Percentiles rank a stretch among this genome's conserved stretches.
These are phyloP conservation scores for Linnemannia elongata DNA, from an alignment of 192 early-diverging fungal genomes.

Conservation along the genomic window DNA sequence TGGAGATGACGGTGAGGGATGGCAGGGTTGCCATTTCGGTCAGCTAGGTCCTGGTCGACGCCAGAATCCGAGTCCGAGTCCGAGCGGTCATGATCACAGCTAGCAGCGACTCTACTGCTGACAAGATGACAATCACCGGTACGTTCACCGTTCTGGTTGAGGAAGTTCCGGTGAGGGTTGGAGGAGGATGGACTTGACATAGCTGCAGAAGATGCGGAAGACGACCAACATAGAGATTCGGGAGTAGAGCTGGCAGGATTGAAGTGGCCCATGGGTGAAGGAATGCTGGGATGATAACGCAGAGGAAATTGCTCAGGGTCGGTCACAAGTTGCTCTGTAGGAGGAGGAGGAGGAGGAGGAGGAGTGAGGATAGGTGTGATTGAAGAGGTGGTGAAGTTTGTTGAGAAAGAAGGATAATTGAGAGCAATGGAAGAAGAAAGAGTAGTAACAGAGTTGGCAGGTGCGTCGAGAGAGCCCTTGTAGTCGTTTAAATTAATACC, in stretches of 20 bases:
- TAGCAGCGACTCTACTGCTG: neutral
- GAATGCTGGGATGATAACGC: neutral
- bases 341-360: no score
- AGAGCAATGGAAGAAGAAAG: neutral
- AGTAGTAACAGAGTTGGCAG: neutral
- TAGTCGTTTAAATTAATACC: neutral
- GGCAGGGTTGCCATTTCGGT: neutral
- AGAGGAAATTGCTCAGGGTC: neutral
- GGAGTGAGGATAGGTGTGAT: no score
- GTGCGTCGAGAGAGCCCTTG: neutral
- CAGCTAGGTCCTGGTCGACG: neutral
- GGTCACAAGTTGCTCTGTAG: neutral
- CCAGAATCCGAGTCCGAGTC: neutral
- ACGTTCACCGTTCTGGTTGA: neutral
- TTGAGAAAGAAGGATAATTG: neutral
- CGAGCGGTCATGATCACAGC: neutral
- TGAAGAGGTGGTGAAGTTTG: neutral
- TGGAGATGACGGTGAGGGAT: neutral
- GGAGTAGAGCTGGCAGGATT: neutral
- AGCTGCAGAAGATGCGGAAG: neutral
- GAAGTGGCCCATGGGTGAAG: neutral
- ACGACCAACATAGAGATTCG: neutral
- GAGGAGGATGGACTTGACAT: neutral
- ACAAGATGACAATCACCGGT: neutral
- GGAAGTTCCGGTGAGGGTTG: neutral